Conservation (phyloP, 345 rosid species). For the Hirschfeldia incana region DNA sequence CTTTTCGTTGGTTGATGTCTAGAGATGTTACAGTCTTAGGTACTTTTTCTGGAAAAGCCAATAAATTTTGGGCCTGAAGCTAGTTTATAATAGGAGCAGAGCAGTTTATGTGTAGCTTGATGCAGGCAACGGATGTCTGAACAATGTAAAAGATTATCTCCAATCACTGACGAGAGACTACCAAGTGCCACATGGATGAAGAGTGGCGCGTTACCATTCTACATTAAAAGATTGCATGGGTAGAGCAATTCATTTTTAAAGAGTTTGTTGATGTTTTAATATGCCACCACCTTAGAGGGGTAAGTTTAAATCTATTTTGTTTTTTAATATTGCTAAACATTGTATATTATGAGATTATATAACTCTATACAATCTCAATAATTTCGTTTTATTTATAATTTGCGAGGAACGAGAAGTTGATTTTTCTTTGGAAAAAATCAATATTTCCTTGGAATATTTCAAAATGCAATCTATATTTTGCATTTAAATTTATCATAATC, state of each 20-base stretch:
- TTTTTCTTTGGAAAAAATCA: neutral
- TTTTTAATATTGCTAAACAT: neutral
- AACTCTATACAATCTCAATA: neutral
- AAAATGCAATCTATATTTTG: neutral
- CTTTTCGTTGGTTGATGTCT: neutral
- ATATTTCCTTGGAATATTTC: neutral
- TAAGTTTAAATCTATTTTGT: neutral
- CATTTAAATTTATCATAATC: neutral
- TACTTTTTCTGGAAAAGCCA: neutral
- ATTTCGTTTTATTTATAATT: neutral
- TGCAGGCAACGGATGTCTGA: neutral
- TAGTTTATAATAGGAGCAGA: neutral
- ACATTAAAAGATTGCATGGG: neutral
- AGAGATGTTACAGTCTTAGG: neutral
- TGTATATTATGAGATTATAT: neutral
- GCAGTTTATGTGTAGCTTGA: neutral
- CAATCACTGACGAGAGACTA: slow-evolving; percentile 9
- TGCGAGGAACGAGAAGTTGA: neutral
- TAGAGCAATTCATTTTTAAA: neutral
- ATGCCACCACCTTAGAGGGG: neutral
- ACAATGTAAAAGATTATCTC: neutral
- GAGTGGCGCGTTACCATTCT: neutral
- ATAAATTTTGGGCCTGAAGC: neutral
- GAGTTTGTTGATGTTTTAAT: neutral
- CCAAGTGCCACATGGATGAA: slow-evolving; percentile 2